Evolutionary conservation across 768 basidiomycete species (phyloP).

Genomic region (Suillus brevipes): DNA sequence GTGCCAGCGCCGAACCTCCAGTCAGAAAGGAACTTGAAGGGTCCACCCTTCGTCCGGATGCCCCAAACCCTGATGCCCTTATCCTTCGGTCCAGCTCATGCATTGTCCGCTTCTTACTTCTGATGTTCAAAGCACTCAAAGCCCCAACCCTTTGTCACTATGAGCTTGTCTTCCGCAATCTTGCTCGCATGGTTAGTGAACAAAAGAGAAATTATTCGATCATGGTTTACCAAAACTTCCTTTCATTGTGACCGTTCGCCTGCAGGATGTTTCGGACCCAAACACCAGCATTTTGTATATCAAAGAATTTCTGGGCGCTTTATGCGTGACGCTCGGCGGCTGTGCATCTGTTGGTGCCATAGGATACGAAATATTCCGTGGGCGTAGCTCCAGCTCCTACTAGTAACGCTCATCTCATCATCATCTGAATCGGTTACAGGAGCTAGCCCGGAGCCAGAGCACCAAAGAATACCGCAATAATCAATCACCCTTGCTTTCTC

Average conservation of each 20-base stretch:
- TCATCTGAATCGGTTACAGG: neutral
- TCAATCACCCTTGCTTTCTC: neutral
- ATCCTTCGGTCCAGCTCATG: slow-evolving; percentile 30
- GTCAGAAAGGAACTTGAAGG: slow-evolving; percentile 12
- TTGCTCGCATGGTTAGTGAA: slow-evolving; percentile 24
- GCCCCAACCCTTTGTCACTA: slow-evolving; percentile 29
- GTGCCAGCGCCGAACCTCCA: slow-evolving; percentile 4
- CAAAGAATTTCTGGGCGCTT: slow-evolving; percentile 25
- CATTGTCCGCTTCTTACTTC: slow-evolving; percentile 31
- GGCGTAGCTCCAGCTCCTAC: neutral
- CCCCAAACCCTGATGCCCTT: slow-evolving; percentile 27
- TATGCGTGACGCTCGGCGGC: slow-evolving; percentile 16
- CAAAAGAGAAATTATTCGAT: slow-evolving; percentile 23
- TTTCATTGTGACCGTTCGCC: slow-evolving; percentile 23
- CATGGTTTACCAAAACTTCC: slow-evolving; percentile 20
- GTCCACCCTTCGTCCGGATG: slow-evolving; percentile 13
- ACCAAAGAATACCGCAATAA: neutral
- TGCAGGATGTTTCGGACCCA: slow-evolving; percentile 28
- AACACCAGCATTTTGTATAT: slow-evolving; percentile 25
- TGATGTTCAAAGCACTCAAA: slow-evolving; percentile 27
- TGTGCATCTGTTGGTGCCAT: slow-evolving; percentile 4
- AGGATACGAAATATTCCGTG: neutral
- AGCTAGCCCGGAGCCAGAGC: neutral
- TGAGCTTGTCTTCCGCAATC: slow-evolving; percentile 32
- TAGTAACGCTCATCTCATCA: neutral